phyloP scores from a whole-genome alignment of 2,329 filamentous ascomycete species.

The Fusarium fracticaudum region DNA sequence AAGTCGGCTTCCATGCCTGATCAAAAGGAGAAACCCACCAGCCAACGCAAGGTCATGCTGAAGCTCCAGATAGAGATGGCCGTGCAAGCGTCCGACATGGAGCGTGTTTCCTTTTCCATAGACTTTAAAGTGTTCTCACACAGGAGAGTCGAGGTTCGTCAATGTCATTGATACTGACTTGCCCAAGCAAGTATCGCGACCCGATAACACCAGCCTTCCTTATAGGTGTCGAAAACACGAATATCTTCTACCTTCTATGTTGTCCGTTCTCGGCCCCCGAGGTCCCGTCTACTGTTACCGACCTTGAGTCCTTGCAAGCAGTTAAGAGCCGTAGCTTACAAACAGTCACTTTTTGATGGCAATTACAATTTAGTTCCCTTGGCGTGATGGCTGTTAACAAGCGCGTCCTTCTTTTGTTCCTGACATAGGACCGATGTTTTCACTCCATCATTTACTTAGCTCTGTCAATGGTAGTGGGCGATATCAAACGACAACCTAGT shows the following conservation, averaged over 20 bases:
- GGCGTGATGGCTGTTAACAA: not conserved
- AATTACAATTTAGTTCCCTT: not conserved
- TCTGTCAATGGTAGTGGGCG: not conserved
- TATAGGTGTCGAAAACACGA: not conserved
- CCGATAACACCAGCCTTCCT: not conserved
- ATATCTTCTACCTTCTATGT: not conserved
- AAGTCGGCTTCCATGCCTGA: not conserved
- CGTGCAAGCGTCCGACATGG: no score
- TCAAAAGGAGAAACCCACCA: not conserved
- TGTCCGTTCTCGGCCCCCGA: not conserved
- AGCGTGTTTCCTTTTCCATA: no score
- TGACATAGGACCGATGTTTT: not conserved
- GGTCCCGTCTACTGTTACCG: not conserved
- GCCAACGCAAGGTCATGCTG: not conserved
- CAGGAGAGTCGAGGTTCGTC: no score
- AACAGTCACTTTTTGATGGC: not conserved
- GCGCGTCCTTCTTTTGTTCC: not conserved
- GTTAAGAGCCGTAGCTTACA: not conserved
- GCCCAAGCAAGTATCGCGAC: not conserved
- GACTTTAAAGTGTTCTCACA: no score
- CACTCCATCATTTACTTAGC: accelerated
- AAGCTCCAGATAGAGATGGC: not conserved
- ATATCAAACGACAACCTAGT: not conserved
- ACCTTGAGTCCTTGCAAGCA: not conserved
- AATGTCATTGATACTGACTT: not conserved